phyloP scores from a whole-genome alignment of 2,329 filamentous ascomycete species.

The Fonsecaea nubica region DNA sequence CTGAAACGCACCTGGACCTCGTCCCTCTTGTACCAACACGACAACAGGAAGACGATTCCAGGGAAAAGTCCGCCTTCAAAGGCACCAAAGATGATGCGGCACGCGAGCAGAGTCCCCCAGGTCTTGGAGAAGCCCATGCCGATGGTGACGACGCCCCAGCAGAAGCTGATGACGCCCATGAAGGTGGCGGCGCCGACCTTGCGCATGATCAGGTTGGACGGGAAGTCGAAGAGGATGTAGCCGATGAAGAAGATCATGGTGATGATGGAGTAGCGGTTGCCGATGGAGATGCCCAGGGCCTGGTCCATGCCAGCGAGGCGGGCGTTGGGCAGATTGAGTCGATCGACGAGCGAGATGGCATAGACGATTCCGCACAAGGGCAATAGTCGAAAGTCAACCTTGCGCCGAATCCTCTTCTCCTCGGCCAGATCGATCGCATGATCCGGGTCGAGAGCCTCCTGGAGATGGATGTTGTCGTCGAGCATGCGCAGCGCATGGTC shows the following conservation, averaged over 20 bases:
- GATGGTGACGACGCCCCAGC: constrained; percentile 37
- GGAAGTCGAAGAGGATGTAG: constrained; percentile 46
- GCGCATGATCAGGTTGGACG: constrained; percentile 55
- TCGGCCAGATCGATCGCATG: background rate
- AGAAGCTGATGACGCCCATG: constrained; percentile 10
- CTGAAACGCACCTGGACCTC: constrained; percentile 45
- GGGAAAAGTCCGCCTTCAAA: constrained; percentile 48
- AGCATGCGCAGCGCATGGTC: too few relatives aligned
- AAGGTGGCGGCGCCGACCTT: constrained; percentile 23
- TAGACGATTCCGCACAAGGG: constrained; percentile 8
- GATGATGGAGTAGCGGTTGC: constrained; percentile 30
- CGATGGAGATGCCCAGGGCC: background rate
- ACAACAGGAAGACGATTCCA: constrained; percentile 52
- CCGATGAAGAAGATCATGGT: constrained; percentile 43
- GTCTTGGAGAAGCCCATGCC: constrained; percentile 3
- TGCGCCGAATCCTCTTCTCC: constrained; percentile 7
- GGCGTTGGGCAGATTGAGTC: constrained; percentile 11
- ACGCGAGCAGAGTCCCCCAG: constrained; percentile 33
- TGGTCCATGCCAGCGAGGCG: constrained; percentile 9
- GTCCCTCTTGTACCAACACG: constrained; percentile 49
- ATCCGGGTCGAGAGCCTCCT: background rate
- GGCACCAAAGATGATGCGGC: constrained; percentile 42
- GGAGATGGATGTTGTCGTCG: background rate
- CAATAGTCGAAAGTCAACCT: constrained; percentile 3
- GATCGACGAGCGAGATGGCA: constrained; percentile 9